Evolutionary conservation across 495 filamentous ascomycete genomes (phyloP), one percentile per base, ranked within the genome.

Genomic region (Tuber borchii): DNA sequence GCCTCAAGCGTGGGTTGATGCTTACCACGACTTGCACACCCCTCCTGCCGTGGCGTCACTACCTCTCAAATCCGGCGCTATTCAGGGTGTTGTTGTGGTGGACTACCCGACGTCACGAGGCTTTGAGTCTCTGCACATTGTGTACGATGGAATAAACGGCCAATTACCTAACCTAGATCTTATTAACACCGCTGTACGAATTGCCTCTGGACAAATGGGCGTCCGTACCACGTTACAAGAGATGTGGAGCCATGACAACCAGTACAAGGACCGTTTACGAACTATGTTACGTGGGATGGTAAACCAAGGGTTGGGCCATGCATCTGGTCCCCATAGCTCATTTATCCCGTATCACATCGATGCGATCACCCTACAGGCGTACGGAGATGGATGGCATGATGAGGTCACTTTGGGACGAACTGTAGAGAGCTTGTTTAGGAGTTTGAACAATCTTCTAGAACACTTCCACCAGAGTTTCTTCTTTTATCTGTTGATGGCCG

Each of bases 401-500:
- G 95, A 98, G 84, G 97, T 97, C 93, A 91, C 91, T 34, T 87
- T 99, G 79, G 95, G 96, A 14, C 88, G 95, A 46, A 91, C 93
- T 0, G 87, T 98, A 2, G 95, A 99, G 84, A 92, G 93, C 82
- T 86, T 94, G 14, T 96, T 94, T 81, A 87, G 95, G 74, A 96
- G 93, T 80, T 85, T 99, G 83, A 99, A 99, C 85, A 99, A 99
- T 82, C 85, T 99, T 72, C 87, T 99, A 22, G 95, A 99, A 85
- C 94, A 98, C 83, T 89, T 99, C 76, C 95, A 99, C 82, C 95
- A 99, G 86, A 97, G 93, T 82, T 99, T 98, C 87, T 99, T 99
- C 87, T 98, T 99, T 85, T 99, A 99, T 84, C 86, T 99, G 39
- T 88, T 99, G 26, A 93, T 99, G 88, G 90, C 93, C 73, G 87